These are phyloP conservation scores for Coriaria nepalensis DNA, from an alignment of 306 rosid genomes.

Conservation along the genomic window DNA sequence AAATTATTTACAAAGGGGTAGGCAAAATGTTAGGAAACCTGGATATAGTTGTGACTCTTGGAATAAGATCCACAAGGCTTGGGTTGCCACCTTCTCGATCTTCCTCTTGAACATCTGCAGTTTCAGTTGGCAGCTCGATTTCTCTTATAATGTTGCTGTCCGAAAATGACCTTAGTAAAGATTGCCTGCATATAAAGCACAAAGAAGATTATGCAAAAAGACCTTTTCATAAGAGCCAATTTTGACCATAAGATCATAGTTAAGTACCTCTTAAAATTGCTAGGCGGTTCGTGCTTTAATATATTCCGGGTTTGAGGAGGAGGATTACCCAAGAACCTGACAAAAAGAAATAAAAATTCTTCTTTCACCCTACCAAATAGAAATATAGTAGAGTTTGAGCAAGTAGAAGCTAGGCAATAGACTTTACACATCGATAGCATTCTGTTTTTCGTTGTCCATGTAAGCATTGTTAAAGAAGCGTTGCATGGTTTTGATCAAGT, in stretches of 20 bases:
- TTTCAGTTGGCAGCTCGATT: slow-evolving; percentile 25
- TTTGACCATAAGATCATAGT: slow-evolving; percentile 20
- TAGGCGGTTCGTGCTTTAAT: slow-evolving; percentile 54
- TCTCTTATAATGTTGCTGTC: slow-evolving; percentile 54
- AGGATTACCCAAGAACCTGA: slow-evolving; percentile 85
- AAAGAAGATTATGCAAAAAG: no score
- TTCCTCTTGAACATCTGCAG: slow-evolving; percentile 18
- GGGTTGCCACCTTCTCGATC: slow-evolving; percentile 14
- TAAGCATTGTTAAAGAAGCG: slow-evolving; percentile 77
- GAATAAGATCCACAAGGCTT: slow-evolving; percentile 33
- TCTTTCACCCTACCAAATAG: no score
- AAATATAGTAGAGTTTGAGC: no score
- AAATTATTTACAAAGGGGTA: background rate
- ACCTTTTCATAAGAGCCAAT: background rate
- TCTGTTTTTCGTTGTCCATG: slow-evolving; percentile 61
- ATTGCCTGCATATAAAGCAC: slow-evolving; percentile 24
- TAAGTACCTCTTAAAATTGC: slow-evolving; percentile 26
- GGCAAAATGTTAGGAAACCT: slow-evolving; percentile 32
- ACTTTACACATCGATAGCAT: slow-evolving; percentile 68
- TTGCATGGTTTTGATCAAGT: slow-evolving; percentile 62
- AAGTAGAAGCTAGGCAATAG: no score
- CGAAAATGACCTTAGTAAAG: slow-evolving; percentile 65
- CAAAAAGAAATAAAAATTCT: background rate
- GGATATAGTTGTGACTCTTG: slow-evolving; percentile 30
- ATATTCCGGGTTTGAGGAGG: slow-evolving; percentile 59